A percentile compares a stretch with the other conserved stretches of the same genome.
phyloP scores from a whole-genome alignment of 371 early-diverging fungal genomes.

The Actinomortierella ambigua region DNA sequence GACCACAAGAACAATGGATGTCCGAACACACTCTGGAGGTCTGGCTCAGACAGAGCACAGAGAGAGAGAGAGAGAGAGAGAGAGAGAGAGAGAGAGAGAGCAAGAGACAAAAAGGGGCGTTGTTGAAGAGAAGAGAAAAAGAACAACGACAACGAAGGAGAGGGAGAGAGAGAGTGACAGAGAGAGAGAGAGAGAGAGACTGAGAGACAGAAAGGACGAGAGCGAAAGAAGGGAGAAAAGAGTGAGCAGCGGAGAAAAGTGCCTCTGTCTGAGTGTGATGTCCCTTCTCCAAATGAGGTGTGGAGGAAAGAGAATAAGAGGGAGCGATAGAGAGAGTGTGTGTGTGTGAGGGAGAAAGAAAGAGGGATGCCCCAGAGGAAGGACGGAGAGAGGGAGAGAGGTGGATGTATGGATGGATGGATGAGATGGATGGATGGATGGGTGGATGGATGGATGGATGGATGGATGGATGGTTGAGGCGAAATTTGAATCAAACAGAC shows the following conservation, averaged over 20 bases:
- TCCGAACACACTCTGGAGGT: too few relatives aligned
- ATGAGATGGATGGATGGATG: not conserved
- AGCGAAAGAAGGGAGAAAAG: not conserved
- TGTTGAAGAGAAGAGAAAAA: not conserved
- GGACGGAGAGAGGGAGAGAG: not conserved
- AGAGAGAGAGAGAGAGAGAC: not conserved
- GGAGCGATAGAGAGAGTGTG: not conserved
- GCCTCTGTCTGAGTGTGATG: not conserved
- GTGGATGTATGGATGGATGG: not conserved
- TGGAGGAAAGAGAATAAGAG: not conserved
- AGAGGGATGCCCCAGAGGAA: not conserved
- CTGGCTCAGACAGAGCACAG: too few relatives aligned
- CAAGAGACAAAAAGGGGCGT: not conserved
- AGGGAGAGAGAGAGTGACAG: not conserved
- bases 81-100: not conserved
- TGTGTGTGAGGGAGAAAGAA: constrained; percentile 6
- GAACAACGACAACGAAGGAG: not conserved
- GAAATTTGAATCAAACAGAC: too few relatives aligned
- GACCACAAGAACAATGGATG: too few relatives aligned
- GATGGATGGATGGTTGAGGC: constrained; percentile 5
- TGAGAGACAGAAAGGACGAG: not conserved
- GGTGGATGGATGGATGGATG: not conserved
- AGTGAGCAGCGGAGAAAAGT: not conserved
- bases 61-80: not conserved
- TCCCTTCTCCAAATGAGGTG: not conserved